Evolutionary conservation across 176 grass and related monocot species (phyloP), one percentile per base, ranked within the genome.

Genomic region (Musa acuminata): DNA sequence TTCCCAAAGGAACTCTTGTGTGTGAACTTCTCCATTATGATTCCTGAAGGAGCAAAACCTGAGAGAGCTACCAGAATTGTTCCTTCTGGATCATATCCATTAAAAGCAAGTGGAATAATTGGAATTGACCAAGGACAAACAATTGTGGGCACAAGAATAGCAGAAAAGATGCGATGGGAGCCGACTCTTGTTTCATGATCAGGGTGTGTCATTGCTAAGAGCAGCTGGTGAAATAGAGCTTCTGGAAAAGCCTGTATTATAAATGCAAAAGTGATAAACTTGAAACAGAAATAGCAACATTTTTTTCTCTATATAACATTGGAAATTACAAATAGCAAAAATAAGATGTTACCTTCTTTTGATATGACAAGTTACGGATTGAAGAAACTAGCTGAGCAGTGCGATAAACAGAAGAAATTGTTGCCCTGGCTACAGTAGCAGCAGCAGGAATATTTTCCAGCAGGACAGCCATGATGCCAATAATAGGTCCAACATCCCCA

Each of bases 211-310:
- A 99, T 99, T 73, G 88, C 78, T 88, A 89, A 77, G 19, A 99
- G 86, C 80, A 99, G 90, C 74, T 91, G 90, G 67, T 94, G 91
- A 89, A 91, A 94, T 72, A 94, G 84, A 85, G 90, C 90, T 91
- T 99, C 90, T 78, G 95, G 95, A 84, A 91, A 89, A 79, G 75
- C 86, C 95, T 99, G 80, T 72, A 78, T 79, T 75, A 73, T 74
- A 85, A 53, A 86, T 50, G 24, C 19, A 80, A 69, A 67, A 26
- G 35, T 64, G 1, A 9, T 19, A 86, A 29, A 81, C 52, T 52
- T 69, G 25, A 79, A 69, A 78, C 58, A 78, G 62, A 29, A 59
- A 78, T 19, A 77, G 7, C 3, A 59, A n/a, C 53, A 49, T 54
- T 55, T 74, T 74, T 81, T 51, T 77, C 12, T 58, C 25, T 11